A percentile compares a stretch with the other conserved stretches of the same genome.
phyloP scores from a whole-genome alignment of 305 asterid species.

The Solanum hybrid region DNA sequence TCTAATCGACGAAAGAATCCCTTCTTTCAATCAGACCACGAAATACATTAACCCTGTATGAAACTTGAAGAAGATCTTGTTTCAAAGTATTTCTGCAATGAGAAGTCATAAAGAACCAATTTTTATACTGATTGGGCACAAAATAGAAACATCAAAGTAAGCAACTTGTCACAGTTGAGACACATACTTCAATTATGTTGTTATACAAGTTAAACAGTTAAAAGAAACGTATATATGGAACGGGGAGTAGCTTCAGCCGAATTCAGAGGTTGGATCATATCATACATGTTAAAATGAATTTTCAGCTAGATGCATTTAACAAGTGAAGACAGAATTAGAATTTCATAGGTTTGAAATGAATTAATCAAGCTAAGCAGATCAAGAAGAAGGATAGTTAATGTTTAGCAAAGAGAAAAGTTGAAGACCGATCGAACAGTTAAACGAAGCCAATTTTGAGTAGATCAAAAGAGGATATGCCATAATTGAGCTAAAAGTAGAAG shows the following conservation, averaged over 20 bases:
- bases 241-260: constrained; percentile 11
- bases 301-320: constrained; percentile 38
- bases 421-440: constrained; percentile 20
- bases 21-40: constrained; percentile 22
- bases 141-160: neutral
- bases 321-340: constrained; percentile 2
- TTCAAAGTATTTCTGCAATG: constrained; percentile 24
- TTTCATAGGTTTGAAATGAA: neutral
- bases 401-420: constrained; percentile 6
- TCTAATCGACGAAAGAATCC: neutral
- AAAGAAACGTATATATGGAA: neutral
- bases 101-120: neutral
- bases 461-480: constrained; percentile 6
- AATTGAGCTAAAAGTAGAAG: constrained; percentile 3
- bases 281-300: constrained; percentile 14
- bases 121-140: neutral
- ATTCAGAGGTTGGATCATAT: constrained; percentile 12
- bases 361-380: constrained; percentile 20
- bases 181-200: neutral
- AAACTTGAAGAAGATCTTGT: constrained; percentile 21
- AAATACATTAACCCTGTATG: constrained; percentile 19
- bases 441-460: neutral
- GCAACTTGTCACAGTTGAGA: neutral
- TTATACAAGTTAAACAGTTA: neutral
- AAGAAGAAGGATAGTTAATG: constrained; percentile 21